Percentiles rank a stretch among this genome's conserved stretches.
Evolutionary conservation across 371 early-diverging fungal genomes (phyloP).

Genomic region (Quaeritorhiza haematococci): DNA sequence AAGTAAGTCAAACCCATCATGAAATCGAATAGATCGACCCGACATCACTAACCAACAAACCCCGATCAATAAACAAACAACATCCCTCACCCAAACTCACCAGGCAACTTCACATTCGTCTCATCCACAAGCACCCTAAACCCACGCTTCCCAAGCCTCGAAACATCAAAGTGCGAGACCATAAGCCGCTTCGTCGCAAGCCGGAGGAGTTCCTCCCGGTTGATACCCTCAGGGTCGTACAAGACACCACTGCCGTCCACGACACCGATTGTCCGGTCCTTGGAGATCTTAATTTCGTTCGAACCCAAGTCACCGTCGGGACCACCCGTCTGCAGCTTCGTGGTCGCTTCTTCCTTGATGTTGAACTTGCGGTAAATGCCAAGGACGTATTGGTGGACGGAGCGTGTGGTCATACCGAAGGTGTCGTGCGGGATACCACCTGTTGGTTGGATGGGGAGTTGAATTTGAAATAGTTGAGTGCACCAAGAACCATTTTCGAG

Average conservation of each 20-base stretch:
- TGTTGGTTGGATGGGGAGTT: too few relatives aligned
- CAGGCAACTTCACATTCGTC: constrained; percentile 75
- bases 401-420: constrained; percentile 97
- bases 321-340: constrained; percentile 96
- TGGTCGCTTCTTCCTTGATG: constrained; percentile 55
- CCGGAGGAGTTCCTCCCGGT: constrained; percentile 78
- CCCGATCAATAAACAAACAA: constrained; percentile 1
- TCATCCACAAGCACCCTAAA: constrained; percentile 95
- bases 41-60: too few relatives aligned
- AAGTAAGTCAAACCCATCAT: neutral
- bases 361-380: constrained; percentile 88
- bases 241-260: constrained; percentile 96
- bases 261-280: constrained; percentile 88
- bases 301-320: constrained; percentile 98
- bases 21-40: neutral
- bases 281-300: constrained; percentile 96
- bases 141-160: constrained; percentile 73
- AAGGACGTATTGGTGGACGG: constrained; percentile 96
- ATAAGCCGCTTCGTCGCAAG: constrained; percentile 79
- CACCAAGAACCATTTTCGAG: too few relatives aligned
- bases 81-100: constrained; percentile 13
- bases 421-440: constrained; percentile 97
- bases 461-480: too few relatives aligned
- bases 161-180: constrained; percentile 81
- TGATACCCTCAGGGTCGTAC: constrained; percentile 88